Evolutionary conservation across 352 stramenopile species (phyloP).

Genomic region (Phytophthora constricta): DNA sequence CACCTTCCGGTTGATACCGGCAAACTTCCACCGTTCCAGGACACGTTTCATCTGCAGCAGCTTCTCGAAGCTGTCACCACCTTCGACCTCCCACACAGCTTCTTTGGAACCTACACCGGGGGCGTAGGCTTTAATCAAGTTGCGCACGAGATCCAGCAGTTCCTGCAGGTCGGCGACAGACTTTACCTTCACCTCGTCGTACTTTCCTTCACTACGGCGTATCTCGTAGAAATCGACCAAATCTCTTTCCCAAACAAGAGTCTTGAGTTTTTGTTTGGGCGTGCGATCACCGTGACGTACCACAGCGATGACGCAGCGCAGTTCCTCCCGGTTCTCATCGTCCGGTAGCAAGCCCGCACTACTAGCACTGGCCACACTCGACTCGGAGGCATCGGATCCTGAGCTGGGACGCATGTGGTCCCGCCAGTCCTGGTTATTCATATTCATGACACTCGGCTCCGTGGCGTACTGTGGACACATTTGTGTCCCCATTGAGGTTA

Average conservation of each 20-base stretch:
- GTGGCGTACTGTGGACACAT: conserved; percentile 86
- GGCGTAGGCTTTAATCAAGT: conserved; percentile 83
- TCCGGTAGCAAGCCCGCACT: conserved; percentile 51
- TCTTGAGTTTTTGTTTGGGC: conserved; percentile 99
- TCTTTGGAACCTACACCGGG: conserved; percentile 82
- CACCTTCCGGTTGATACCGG: conserved; percentile 98
- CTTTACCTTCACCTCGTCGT: conserved; percentile 89
- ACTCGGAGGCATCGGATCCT: conserved; percentile 71
- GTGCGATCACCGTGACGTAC: conserved; percentile 98
- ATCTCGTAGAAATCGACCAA: conserved; percentile 88
- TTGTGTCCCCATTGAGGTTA: conserved; percentile 49
- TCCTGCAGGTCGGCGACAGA: conserved; percentile 81
- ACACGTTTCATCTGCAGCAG: conserved; percentile 97
- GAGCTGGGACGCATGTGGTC: conserved; percentile 62
- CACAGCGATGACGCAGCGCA: conserved; percentile 99
- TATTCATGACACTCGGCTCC: conserved; percentile 44
- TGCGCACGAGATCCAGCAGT: conserved; percentile 81
- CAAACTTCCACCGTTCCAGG: conserved; percentile 97
- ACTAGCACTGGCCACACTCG: conserved; percentile 64
- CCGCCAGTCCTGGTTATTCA: conserved; percentile 32
- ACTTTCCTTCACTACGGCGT: conserved; percentile 70
- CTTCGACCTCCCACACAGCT: conserved; percentile 85
- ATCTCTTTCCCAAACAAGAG: conserved; percentile 86
- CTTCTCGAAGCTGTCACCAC: conserved; percentile 92
- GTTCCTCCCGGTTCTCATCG: conserved; percentile 93